A percentile compares a stretch with the other conserved stretches of the same genome.
Evolutionary conservation across 352 stramenopile species (phyloP).

Genomic region (Phytophthora syringae): DNA sequence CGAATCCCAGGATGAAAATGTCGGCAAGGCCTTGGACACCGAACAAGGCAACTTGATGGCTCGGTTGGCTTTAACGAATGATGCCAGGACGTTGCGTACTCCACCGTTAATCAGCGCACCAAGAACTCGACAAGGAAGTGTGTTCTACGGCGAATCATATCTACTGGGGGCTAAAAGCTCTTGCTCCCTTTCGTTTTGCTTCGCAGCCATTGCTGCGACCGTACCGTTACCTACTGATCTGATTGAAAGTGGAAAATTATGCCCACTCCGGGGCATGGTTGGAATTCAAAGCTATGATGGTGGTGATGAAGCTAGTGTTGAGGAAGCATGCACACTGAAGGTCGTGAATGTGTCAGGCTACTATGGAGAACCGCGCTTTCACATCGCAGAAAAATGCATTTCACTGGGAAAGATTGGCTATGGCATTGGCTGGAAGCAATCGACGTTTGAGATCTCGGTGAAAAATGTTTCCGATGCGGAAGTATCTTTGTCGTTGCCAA

Average conservation of each 20-base stretch:
- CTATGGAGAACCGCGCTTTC: slow-evolving; percentile 71
- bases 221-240: slow-evolving; percentile 49
- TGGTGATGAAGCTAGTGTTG: slow-evolving; percentile 6
- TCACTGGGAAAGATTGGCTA: slow-evolving; percentile 87
- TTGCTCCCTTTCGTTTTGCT: slow-evolving; percentile 66
- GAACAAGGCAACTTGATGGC: slow-evolving; percentile 28
- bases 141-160: slow-evolving; percentile 65
- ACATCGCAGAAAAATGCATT: slow-evolving; percentile 57
- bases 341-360: slow-evolving; percentile 60
- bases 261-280: slow-evolving; percentile 69
- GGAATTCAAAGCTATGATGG: slow-evolving; percentile 75
- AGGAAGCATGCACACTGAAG: slow-evolving; percentile 72
- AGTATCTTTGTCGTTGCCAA: slow-evolving; percentile 65
- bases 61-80: slow-evolving; percentile 35
- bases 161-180: slow-evolving; percentile 54
- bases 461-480: slow-evolving; percentile 75
- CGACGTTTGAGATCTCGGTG: slow-evolving; percentile 66
- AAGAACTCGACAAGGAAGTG: slow-evolving; percentile 16
- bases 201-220: slow-evolving; percentile 72
- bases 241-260: slow-evolving; percentile 68
- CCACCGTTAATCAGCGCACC: slow-evolving; percentile 1
- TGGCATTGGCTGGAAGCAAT: slow-evolving; percentile 75
- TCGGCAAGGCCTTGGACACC: slow-evolving; percentile 9
- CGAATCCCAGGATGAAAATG: background rate
- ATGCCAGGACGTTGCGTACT: slow-evolving; percentile 33